Evolutionary conservation across 345 rosid species (phyloP).

Genomic region (Bruguiera sexangula): DNA sequence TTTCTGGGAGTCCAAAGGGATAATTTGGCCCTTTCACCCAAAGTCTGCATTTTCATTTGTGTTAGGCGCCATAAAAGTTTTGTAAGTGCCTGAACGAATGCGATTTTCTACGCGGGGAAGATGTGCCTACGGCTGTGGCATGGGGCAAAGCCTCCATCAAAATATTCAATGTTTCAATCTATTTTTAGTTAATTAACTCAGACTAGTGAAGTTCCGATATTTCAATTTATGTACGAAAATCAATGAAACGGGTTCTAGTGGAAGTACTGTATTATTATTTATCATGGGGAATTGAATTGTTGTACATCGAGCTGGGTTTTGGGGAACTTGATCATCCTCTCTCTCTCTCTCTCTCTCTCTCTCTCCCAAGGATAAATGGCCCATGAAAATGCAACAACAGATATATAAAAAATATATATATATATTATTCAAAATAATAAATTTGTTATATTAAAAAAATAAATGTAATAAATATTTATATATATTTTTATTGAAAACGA

Average conservation of each 20-base stretch:
- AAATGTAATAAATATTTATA: too few relatives aligned
- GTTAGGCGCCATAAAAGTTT: slow-evolving; percentile 26
- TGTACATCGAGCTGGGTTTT: slow-evolving; percentile 1
- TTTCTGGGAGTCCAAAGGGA: slow-evolving; percentile 27
- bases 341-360: background rate
- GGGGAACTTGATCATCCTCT: background rate
- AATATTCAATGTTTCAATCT: background rate
- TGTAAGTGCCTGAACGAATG: background rate
- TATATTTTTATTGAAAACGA: too few relatives aligned
- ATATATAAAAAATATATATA: too few relatives aligned
- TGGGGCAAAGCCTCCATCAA: background rate
- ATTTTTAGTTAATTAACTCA: too few relatives aligned
- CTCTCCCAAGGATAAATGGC: background rate
- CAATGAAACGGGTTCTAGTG: background rate
- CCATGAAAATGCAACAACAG: slow-evolving; percentile 6
- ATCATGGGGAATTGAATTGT: background rate
- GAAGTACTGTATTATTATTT: background rate
- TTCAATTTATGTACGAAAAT: background rate
- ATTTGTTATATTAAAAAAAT: too few relatives aligned
- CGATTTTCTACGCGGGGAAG: background rate
- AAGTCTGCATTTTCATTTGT: slow-evolving; percentile 26
- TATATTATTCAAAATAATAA: too few relatives aligned
- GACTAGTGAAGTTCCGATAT: too few relatives aligned
- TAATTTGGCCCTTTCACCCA: slow-evolving; percentile 24
- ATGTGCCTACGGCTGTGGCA: background rate